Evolutionary conservation across 306 rosid genomes (phyloP).

Genomic region (Urtica urens): DNA sequence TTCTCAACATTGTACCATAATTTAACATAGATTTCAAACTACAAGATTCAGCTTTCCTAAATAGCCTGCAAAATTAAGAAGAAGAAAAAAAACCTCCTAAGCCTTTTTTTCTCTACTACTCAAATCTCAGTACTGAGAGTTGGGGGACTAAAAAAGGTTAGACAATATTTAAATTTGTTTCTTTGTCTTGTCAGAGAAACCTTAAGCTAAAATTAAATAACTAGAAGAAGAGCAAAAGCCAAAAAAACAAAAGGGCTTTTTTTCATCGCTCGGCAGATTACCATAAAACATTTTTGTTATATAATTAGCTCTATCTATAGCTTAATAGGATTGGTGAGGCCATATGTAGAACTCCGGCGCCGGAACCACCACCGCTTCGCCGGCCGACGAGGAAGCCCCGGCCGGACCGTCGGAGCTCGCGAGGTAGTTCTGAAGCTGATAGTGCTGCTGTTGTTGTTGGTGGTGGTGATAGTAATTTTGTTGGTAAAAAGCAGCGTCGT

Average conservation of each 20-base stretch:
- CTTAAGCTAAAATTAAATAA: neutral
- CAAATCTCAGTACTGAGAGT: conserved; percentile 23
- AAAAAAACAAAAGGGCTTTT: conserved; percentile 21
- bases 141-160: conserved; percentile 30
- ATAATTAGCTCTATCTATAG: neutral
- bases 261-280: conserved; percentile 50
- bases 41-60: neutral
- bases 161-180: no score
- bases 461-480: conserved; percentile 57
- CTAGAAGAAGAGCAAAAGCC: no score
- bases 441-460: conserved; percentile 48
- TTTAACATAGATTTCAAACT: neutral
- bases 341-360: conserved; percentile 66
- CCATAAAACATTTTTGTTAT: conserved; percentile 17
- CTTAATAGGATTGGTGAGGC: conserved; percentile 68
- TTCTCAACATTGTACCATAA: neutral
- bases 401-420: conserved; percentile 22
- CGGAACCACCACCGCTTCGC: conserved; percentile 24
- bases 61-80: neutral
- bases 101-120: conserved; percentile 23
- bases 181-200: conserved; percentile 32
- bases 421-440: conserved; percentile 24
- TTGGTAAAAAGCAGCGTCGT: conserved; percentile 55
- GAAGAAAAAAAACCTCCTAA: conserved; percentile 25
- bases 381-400: conserved; percentile 14